Conservation (phyloP, 108 stramenopile genomes). For the Skeletonema potamos region DNA sequence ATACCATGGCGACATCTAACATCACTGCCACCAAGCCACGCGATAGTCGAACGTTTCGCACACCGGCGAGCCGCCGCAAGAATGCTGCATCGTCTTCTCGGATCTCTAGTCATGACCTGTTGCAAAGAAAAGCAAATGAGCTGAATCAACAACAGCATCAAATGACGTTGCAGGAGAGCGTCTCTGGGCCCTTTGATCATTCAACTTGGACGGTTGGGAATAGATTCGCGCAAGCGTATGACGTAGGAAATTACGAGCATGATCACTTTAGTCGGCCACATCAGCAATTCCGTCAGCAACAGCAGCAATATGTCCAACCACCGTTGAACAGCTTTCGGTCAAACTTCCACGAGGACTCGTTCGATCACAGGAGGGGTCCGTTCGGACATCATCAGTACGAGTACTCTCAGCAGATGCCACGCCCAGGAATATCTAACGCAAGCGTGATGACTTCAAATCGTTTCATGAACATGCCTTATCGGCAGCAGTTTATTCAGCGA, state of each 20-base stretch:
- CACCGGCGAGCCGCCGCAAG: conserved; percentile 30
- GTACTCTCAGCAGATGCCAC: too few species aligned
- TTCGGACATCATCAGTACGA: too few species aligned
- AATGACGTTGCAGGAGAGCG: background rate
- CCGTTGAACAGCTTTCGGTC: too few species aligned
- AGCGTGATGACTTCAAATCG: too few species aligned
- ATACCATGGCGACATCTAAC: background rate
- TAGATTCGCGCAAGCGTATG: background rate
- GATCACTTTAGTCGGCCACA: background rate
- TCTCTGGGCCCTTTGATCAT: background rate
- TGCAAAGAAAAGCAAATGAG: conserved; percentile 39
- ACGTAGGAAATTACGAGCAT: background rate
- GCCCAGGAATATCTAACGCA: too few species aligned
- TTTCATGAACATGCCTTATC: too few species aligned
- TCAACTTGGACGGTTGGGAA: background rate
- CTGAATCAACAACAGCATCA: conserved; percentile 31
- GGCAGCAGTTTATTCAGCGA: background rate
- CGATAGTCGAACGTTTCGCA: conserved; percentile 13
- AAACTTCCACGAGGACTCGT: too few species aligned
- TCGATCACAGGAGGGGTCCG: too few species aligned
- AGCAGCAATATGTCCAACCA: too few species aligned
- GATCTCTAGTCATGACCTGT: conserved; percentile 33
- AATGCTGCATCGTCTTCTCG: conserved; percentile 12
- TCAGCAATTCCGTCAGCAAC: background rate
- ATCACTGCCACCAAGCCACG: conserved; percentile 7